These are phyloP conservation scores for Knufia fluminis DNA, from an alignment of 2,329 filamentous ascomycete genomes.

Conservation along the genomic window DNA sequence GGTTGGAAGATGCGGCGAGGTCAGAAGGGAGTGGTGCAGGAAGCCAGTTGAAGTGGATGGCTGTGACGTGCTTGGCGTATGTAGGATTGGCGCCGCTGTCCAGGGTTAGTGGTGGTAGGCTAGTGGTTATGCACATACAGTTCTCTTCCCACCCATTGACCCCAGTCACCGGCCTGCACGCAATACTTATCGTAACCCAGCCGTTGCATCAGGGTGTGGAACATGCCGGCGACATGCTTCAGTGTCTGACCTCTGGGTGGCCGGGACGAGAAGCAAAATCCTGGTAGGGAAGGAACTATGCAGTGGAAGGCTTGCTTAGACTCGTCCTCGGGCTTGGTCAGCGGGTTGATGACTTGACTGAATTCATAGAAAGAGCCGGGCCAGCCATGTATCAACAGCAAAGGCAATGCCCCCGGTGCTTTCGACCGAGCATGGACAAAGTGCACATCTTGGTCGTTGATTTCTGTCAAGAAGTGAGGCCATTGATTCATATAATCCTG, in stretches of 20 bases:
- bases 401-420: constrained; percentile 26
- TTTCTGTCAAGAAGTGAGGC: constrained; percentile 9
- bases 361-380: constrained; percentile 31
- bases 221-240: constrained; percentile 26
- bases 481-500: constrained; percentile 12
- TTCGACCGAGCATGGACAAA: constrained; percentile 19
- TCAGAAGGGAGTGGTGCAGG: constrained; percentile 24
- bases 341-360: constrained; percentile 23
- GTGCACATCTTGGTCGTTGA: constrained; percentile 18
- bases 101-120: neutral
- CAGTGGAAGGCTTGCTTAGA: constrained; percentile 25
- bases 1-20: neutral
- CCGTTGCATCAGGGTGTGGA: constrained; percentile 58
- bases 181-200: constrained; percentile 55
- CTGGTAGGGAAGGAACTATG: constrained; percentile 24
- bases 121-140: constrained; percentile 30
- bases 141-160: constrained; percentile 52
- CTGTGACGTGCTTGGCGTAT: constrained; percentile 50
- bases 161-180: constrained; percentile 62
- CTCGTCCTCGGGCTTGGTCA: constrained; percentile 21
- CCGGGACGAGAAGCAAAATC: constrained; percentile 26
- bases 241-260: constrained; percentile 24
- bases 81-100: constrained; percentile 32
- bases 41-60: constrained; percentile 55
- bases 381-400: constrained; percentile 32